Base-by-base conservation (phyloP, 768 basidiomycete species). In the Podaxis carcinomalis region DNA sequence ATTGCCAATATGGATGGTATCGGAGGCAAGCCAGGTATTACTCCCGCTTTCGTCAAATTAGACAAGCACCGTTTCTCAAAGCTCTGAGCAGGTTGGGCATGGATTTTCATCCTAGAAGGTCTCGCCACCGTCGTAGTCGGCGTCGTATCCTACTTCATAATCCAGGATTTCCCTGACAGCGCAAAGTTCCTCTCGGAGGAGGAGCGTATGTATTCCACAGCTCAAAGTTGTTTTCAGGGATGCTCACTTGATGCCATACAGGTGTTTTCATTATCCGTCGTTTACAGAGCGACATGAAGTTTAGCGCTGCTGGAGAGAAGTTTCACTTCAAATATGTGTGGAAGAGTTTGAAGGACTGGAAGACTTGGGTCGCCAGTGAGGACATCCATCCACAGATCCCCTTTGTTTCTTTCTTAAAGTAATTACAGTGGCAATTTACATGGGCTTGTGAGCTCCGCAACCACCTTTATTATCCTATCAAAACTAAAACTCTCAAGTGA, bases 21-120 rank as follows among this genome's bases (percentile, higher is more conserved):
- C 39, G 88, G 82, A 1, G 84, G 84, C 40, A 83, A 78, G 66
- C 74, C 83, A 44, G 85, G 82, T 68, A 75, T 73, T 75, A 74
- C 74, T 32, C 3, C 60, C 32, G 9, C 32, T 78, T 80, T 63
- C 79, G 78, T 59, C 64, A 80, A 4, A 19, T 37, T n/a, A 23
- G n/a, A 51, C 23, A 25, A 7, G 42, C 6, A 16, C 40, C 57
- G 53, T 27, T 19, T 51, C 54, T 44, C 14, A 57, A 32, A 7
- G 36, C 19, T 6, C 46, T 4, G 42, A 27, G 57, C 44, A 77
- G 76, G 80, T 10, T 86, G 85, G 86, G 80, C 83, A 6, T 88
- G 85, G 87, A 86, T 87, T 61, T 89, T 89, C 68, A 89, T 91
- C 60, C 68, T 92, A 3, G 89, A 90, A 70, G 91, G 91, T 2